Evolutionary conservation across 768 basidiomycete species (phyloP).

Genomic region (Suillus hirtellus): DNA sequence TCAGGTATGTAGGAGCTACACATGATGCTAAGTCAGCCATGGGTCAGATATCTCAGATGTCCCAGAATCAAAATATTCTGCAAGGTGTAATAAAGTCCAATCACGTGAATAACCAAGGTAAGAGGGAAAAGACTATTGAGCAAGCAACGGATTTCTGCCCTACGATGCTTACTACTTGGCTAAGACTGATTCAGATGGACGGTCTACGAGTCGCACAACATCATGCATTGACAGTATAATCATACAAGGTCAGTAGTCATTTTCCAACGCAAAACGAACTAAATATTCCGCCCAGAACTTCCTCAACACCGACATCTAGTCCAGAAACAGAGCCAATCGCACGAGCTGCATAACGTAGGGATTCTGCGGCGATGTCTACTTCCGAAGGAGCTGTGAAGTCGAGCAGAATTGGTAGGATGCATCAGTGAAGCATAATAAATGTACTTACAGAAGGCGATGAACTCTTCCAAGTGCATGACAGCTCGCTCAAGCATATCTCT

Average conservation of each 20-base stretch:
- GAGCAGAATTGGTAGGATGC: slow-evolving; percentile 10
- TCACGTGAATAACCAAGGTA: background rate
- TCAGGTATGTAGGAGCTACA: no score
- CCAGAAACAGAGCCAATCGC: slow-evolving; percentile 88
- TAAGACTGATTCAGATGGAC: background rate
- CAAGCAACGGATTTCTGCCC: background rate
- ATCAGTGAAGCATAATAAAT: slow-evolving; percentile 3
- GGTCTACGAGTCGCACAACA: background rate
- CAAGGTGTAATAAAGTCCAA: background rate
- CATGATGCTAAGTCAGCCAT: no score
- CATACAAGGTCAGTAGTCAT: slow-evolving; percentile 30
- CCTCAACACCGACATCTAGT: slow-evolving; percentile 70
- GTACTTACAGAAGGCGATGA: slow-evolving; percentile 30
- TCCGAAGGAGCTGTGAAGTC: slow-evolving; percentile 56
- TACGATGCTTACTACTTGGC: background rate
- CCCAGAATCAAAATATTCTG: no score
- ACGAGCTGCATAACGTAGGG: slow-evolving; percentile 81
- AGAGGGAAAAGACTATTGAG: background rate
- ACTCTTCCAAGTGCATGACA: slow-evolving; percentile 37
- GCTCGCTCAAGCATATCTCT: slow-evolving; percentile 73
- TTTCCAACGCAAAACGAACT: slow-evolving; percentile 90
- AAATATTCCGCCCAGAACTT: slow-evolving; percentile 81
- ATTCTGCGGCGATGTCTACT: slow-evolving; percentile 82
- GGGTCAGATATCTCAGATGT: no score
- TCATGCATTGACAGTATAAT: background rate